Evolutionary conservation across 2,329 filamentous ascomycete species (phyloP).

Genomic region (Exophiala sp.): DNA sequence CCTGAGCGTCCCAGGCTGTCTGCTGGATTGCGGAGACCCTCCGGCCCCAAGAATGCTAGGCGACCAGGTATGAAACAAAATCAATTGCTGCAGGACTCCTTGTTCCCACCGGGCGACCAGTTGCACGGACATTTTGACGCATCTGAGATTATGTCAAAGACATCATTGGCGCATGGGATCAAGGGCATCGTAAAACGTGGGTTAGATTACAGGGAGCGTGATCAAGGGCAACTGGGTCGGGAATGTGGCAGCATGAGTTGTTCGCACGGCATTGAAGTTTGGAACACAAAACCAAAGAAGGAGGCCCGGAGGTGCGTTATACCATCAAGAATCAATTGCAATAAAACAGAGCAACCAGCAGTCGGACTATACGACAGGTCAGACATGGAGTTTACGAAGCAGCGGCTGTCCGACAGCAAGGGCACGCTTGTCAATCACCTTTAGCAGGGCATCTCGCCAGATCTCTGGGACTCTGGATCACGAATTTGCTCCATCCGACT

Average conservation of each 20-base stretch:
- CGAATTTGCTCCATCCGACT: conserved; percentile 21
- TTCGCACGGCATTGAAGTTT: background rate
- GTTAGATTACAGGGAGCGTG: background rate
- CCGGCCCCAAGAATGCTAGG: background rate
- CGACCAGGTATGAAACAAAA: conserved; percentile 23
- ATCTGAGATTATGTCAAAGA: conserved; percentile 18
- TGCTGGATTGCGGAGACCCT: conserved; percentile 2
- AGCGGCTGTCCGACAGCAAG: conserved; percentile 9
- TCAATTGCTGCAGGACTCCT: conserved; percentile 22
- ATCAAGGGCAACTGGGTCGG: background rate
- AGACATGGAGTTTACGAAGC: conserved; percentile 9
- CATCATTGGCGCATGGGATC: conserved; percentile 10
- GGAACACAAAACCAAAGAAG: background rate
- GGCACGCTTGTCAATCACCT: background rate
- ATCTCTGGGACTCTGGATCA: conserved; percentile 15
- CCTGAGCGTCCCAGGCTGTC: too few relatives aligned
- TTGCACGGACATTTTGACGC: conserved; percentile 15
- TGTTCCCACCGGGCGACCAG: conserved; percentile 16
- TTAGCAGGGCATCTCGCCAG: conserved; percentile 12
- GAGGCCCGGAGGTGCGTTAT: background rate
- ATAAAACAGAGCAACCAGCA: background rate
- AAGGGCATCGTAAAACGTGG: background rate
- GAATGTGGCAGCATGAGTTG: background rate
- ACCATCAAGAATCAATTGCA: background rate
- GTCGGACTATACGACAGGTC: conserved; percentile 12